Conservation (phyloP, 176 grass and related monocot genomes). For the Elaeis guineensis region DNA sequence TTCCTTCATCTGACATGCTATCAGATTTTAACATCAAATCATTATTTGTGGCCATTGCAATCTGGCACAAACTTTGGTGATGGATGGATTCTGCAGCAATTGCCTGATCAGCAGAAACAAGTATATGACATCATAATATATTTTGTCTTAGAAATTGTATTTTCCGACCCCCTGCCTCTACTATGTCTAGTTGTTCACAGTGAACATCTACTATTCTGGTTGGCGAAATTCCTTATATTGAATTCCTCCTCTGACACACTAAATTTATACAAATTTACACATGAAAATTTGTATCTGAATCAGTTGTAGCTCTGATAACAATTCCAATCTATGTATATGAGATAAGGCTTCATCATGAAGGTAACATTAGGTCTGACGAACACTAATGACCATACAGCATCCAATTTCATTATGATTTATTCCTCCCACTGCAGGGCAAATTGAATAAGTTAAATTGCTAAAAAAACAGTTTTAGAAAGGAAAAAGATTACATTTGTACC, state of each 20-base stretch:
- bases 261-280: too few species aligned
- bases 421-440: not conserved
- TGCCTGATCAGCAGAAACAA: slow-evolving; percentile 53
- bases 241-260: too few species aligned
- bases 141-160: not conserved
- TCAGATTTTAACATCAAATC: slow-evolving; percentile 39
- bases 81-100: slow-evolving; percentile 41
- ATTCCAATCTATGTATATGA: too few species aligned
- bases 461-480: not conserved
- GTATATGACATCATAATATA: not conserved
- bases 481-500: slow-evolving; percentile 27
- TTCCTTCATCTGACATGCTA: slow-evolving; percentile 25
- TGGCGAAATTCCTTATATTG: too few species aligned
- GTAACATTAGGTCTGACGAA: too few species aligned
- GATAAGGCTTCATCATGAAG: too few species aligned
- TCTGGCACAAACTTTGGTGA: slow-evolving; percentile 40
- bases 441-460: not conserved
- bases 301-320: too few species aligned
- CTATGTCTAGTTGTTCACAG: not conserved
- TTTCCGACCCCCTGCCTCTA: not conserved
- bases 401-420: not conserved
- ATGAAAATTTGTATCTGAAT: too few species aligned
- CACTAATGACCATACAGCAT: too few species aligned
- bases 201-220: too few species aligned
- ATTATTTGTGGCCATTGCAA: slow-evolving; percentile 30